Base-by-base conservation (phyloP, 495 filamentous ascomycete species). In the Xylaria grammica region DNA sequence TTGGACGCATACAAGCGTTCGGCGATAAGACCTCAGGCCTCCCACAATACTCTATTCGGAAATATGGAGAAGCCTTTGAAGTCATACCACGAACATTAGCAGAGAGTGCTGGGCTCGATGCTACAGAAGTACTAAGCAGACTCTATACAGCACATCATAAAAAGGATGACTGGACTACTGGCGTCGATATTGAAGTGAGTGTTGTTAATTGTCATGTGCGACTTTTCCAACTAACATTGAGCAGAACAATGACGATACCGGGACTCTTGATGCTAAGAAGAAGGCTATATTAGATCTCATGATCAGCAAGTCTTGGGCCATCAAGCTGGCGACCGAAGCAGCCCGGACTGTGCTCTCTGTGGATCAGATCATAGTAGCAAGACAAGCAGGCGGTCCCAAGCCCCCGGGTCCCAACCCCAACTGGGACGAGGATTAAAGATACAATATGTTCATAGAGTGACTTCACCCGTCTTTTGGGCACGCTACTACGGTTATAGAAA, bases 351-450 rank as follows among this genome's bases (percentile, higher is more conserved):
- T 99, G 40, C 83, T 99, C 65, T 94, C 93, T 40, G 96, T 99
- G 17, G 96, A 99, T 79, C 96, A 99, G 81, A 98, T 99, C 70
- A 99, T 99, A 73, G 96, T 99, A 51, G 93, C 96, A 55, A 88
- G 94, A 77, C 94, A 97, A 79, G 96, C 96, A 26, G 96, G 96
- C 72, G 96, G 96, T 38, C 96, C 96, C 32, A 99, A 99, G 82
- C 92, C 93, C 32, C 95, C 96, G 13, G 92, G 90, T 19, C 93
- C 92, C 50, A 97, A 97, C 82, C 86, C 93, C 27, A 95, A 97
- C 84, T 99, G 96, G 96, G 96, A 99, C 79, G 93, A 98, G 79
- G 94, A 97, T 80, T 96, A 88, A 79, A 65, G 52, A 27, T 50
- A 44, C 19, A 24, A 5, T 22, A 38, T 55, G n/a, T 48, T 45